Evolutionary conservation across 2,329 filamentous ascomycete species (phyloP), one percentile per base, ranked within the genome.

Genomic region (Colletotrichum sidae): DNA sequence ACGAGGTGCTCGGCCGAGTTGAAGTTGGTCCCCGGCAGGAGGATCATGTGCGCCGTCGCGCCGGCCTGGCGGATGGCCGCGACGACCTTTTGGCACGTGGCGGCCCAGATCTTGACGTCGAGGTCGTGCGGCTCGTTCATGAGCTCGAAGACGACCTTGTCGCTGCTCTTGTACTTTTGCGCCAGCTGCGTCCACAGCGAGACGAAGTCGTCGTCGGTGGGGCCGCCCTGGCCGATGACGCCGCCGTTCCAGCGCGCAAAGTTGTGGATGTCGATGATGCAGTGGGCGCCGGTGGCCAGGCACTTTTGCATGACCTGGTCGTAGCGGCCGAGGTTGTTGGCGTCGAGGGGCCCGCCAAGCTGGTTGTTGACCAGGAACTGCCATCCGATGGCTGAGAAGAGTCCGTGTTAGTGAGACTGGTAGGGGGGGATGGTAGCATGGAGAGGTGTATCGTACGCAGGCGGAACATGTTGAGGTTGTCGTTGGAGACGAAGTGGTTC

Each of bases 71-170:
- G 86, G 70, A 92, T 91, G 4, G 88, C 89, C 0, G 84, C 88
- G 2, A 92, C 89, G 13, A 81, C 88, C 11, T 80, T 81, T 72
- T 92, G 90, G 66, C 86, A 85, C 0, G 86, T 88, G 5, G 80
- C 73, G 0, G 85, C 87, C 89, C 89, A 92, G 1, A 77, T 74
- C 34, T 72, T 74, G 68, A 90, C 80, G 70, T 88, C 83, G 60
- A 86, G 75, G 56, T 88, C 84, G 73, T 90, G 87, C 7, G 89
- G 89, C 76, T 89, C 90, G 76, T 92, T 92, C 88, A 92, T 91
- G 49, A 92, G 73, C 12, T 88, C 88, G 69, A 92, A 90, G 4
- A 85, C 80, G 34, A 92, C 76, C 65, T 84, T 86, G 42, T 80
- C 73, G 54, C 87, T 76, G 6, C 72, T 71, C 25, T 80, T 82